These are phyloP conservation scores for Vickermania spadyakhi DNA, from an alignment of 208 protist genomes.

Conservation along the genomic window DNA sequence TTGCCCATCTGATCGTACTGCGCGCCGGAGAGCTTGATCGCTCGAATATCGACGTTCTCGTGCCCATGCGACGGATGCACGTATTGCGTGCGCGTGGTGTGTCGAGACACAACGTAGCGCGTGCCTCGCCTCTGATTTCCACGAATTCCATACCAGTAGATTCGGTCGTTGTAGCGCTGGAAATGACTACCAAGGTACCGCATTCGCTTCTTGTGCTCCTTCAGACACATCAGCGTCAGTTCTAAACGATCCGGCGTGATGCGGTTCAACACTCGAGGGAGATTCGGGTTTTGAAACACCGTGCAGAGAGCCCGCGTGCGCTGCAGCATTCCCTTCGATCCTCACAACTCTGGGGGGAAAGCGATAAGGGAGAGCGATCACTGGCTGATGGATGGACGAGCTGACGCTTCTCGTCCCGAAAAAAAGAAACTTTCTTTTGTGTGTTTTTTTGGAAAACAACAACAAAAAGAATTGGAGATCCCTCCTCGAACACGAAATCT, in stretches of 20 bases:
- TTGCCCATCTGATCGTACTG: constrained; percentile 63
- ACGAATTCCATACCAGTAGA: constrained; percentile 24
- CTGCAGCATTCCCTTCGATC: constrained; percentile 1
- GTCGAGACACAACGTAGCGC: constrained; percentile 56
- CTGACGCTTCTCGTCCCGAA: too few relatives aligned
- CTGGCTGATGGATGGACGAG: too few relatives aligned
- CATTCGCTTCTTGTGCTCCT: constrained; percentile 69
- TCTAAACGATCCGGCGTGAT: constrained; percentile 62
- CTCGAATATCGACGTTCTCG: constrained; percentile 46
- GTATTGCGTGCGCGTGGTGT: constrained; percentile 55
- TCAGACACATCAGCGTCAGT: constrained; percentile 34
- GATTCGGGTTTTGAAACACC: constrained; percentile 31
- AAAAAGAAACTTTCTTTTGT: too few relatives aligned
- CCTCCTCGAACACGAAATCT: too few relatives aligned
- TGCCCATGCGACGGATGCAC: constrained; percentile 31
- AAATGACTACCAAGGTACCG: constrained; percentile 62
- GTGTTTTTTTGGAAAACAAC: too few relatives aligned
- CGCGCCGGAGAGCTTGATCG: constrained; percentile 35
- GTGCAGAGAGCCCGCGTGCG: background rate
- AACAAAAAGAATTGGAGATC: too few relatives aligned
- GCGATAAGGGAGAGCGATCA: too few relatives aligned
- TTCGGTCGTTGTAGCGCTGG: constrained; percentile 62
- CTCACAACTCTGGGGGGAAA: too few relatives aligned
- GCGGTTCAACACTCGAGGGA: constrained; percentile 55
- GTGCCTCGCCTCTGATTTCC: constrained; percentile 17